Percentiles rank a stretch among this genome's conserved stretches.
Conservation (phyloP, 345 rosid species). For the Ricinus communis region DNA sequence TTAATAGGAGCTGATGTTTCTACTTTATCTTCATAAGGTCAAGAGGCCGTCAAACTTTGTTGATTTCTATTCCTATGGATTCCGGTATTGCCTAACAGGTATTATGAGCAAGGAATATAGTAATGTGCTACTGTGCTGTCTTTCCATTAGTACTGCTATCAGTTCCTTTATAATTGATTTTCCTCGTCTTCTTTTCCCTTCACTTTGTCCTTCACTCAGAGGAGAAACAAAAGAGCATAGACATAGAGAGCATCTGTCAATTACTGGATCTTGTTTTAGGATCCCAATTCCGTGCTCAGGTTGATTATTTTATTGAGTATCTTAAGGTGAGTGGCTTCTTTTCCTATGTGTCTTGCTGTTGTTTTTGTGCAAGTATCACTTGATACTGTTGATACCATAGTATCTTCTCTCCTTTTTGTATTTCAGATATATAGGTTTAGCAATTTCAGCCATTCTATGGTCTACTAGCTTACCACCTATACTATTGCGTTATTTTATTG, state of each 20-base stretch:
- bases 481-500: neutral
- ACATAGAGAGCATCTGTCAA: slow-evolving; percentile 41
- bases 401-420: neutral
- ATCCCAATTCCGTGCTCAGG: slow-evolving; percentile 30
- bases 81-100: slow-evolving; percentile 40
- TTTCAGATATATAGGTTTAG: too few species aligned
- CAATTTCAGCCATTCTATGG: too few species aligned
- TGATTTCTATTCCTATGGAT: slow-evolving; percentile 35
- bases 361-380: neutral
- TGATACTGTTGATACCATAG: neutral
- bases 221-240: slow-evolving; percentile 43
- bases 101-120: neutral
- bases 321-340: slow-evolving; percentile 24
- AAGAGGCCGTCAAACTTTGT: slow-evolving; percentile 34
- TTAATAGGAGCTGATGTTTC: neutral
- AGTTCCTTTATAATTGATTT: neutral
- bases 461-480: neutral
- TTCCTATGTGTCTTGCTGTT: slow-evolving; percentile 1
- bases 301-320: slow-evolving; percentile 34
- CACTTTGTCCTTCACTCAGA: slow-evolving; percentile 12
- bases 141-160: slow-evolving; percentile 1
- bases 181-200: neutral
- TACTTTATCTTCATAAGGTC: slow-evolving; percentile 19
- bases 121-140: neutral
- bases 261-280: slow-evolving; percentile 37